Conservation (phyloP, 495 filamentous ascomycete genomes). For the Neurospora sp. region DNA sequence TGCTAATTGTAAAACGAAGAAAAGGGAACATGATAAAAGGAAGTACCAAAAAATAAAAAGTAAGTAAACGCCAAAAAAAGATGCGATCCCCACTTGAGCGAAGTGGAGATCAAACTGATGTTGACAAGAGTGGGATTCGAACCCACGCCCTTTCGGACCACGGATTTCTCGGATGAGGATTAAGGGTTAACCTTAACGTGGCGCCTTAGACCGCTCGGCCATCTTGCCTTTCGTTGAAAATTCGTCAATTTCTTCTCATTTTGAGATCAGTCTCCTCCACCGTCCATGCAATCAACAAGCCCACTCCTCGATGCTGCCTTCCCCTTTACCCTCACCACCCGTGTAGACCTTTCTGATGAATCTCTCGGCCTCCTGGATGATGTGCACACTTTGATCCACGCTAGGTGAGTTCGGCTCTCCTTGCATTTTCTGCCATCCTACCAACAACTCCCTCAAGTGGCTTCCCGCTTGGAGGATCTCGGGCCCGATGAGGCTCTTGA, state of each 20-base stretch:
- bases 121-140: constrained; percentile 28
- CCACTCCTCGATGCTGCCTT: background rate
- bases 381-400: constrained; percentile 23
- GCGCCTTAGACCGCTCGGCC: background rate
- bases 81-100: background rate
- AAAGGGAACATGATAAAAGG: background rate
- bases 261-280: background rate
- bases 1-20: background rate
- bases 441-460: constrained; percentile 17
- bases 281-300: background rate
- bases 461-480: constrained; percentile 18
- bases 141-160: constrained; percentile 28
- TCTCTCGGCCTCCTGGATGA: constrained; percentile 22
- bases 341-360: constrained; percentile 18
- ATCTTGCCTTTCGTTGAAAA: background rate
- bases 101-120: background rate
- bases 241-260: background rate
- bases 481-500: constrained; percentile 15
- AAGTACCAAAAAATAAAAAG: background rate
- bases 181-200: background rate
- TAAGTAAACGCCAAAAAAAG: background rate
- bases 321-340: background rate
- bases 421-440: constrained; percentile 16
- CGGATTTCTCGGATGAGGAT: constrained; percentile 1
- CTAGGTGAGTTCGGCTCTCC: constrained; percentile 22